These are phyloP conservation scores for Corymbia calophylla DNA, from an alignment of 441 rosid species.

Conservation along the genomic window DNA sequence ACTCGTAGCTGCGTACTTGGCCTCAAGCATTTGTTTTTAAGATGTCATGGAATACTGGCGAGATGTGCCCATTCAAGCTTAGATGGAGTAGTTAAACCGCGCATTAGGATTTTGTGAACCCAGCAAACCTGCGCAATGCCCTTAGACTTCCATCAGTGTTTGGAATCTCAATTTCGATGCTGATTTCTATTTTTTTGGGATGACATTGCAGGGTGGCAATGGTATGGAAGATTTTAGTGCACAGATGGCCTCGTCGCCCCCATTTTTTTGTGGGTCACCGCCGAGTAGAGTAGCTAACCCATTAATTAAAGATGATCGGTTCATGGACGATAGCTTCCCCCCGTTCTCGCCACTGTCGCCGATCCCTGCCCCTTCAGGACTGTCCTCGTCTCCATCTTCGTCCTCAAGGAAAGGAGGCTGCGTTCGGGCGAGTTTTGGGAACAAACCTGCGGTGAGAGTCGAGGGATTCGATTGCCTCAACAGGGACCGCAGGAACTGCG, in stretches of 20 bases:
- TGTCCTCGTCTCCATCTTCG: slow-evolving; percentile 31
- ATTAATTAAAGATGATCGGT: slow-evolving; percentile 73
- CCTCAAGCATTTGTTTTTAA: not conserved
- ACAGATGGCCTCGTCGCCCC: slow-evolving; percentile 57
- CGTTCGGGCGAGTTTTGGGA: slow-evolving; percentile 58
- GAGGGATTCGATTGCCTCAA: slow-evolving; percentile 93
- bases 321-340: slow-evolving; percentile 42
- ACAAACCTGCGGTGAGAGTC: slow-evolving; percentile 70
- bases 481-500: slow-evolving; percentile 60
- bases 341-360: slow-evolving; percentile 30
- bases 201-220: slow-evolving; percentile 36
- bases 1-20: not conserved
- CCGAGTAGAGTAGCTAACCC: slow-evolving; percentile 99
- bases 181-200: not conserved
- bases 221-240: slow-evolving; percentile 40
- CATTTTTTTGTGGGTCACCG: slow-evolving; percentile 88
- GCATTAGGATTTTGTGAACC: not conserved
- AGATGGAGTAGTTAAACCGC: not conserved
- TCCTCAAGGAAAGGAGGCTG: slow-evolving; percentile 58
- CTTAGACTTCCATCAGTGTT: not conserved
- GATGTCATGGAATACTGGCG: not conserved
- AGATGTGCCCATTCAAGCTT: not conserved
- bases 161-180: not conserved
- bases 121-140: not conserved
- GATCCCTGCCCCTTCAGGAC: slow-evolving; percentile 10